A percentile compares a stretch with the other conserved stretches of the same genome.
Conservation (phyloP, 2,329 filamentous ascomycete genomes). For the Diplodia corticola region DNA sequence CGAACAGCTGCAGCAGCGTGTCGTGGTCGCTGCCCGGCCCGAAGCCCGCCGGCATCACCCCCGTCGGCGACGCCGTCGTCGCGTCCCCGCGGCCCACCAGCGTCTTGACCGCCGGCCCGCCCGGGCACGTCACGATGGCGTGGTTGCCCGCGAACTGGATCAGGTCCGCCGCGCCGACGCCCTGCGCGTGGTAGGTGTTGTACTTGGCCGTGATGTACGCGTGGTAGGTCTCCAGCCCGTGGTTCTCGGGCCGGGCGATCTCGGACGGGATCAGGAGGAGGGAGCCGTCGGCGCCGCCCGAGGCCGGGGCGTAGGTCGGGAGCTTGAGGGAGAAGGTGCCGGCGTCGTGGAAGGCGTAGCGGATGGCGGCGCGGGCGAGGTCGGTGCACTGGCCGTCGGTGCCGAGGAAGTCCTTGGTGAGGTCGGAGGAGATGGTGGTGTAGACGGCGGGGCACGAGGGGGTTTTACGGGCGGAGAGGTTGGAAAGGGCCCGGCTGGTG, state of each 20-base stretch:
- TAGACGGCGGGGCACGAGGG: conserved; percentile 31
- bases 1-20: conserved; percentile 50
- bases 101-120: conserved; percentile 53
- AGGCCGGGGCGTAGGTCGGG: conserved; percentile 11
- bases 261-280: conserved; percentile 41
- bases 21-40: conserved; percentile 43
- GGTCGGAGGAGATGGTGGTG: conserved; percentile 29
- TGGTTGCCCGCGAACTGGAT: conserved; percentile 53
- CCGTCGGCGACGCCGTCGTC: conserved; percentile 41
- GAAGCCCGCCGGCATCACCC: conserved; percentile 45
- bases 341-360: conserved; percentile 39
- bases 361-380: conserved; percentile 32
- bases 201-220: conserved; percentile 42
- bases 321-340: conserved; percentile 2
- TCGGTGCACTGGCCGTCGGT: conserved; percentile 30
- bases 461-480: neutral
- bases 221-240: conserved; percentile 42
- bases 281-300: conserved; percentile 45
- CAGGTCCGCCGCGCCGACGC: conserved; percentile 56
- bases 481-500: neutral
- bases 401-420: conserved; percentile 28
- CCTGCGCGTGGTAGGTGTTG: conserved; percentile 43
- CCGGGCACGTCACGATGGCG: conserved; percentile 53
- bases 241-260: conserved; percentile 43
- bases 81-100: conserved; percentile 53